Evolutionary conservation across 306 rosid species (phyloP).

Genomic region (Aeschynomene evenia): DNA sequence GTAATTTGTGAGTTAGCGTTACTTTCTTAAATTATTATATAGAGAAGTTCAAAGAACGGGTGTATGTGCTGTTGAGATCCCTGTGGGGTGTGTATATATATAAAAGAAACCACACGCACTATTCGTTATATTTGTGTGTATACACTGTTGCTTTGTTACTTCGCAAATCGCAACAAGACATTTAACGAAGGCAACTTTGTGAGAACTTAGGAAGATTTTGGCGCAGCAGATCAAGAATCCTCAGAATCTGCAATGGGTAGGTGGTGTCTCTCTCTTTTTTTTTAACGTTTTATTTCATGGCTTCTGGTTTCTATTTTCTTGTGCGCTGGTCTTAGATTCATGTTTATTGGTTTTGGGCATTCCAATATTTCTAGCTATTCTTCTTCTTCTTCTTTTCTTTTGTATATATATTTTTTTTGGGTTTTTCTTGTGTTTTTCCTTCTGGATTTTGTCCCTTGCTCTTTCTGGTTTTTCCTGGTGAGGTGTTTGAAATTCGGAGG

Average conservation of each 20-base stretch:
- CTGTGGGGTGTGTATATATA: slow-evolving; percentile 23
- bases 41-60: slow-evolving; percentile 36
- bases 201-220: slow-evolving; percentile 38
- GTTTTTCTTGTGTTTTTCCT: neutral
- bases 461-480: neutral
- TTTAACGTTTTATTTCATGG: neutral
- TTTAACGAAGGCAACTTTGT: slow-evolving; percentile 20
- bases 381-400: neutral
- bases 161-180: slow-evolving; percentile 8
- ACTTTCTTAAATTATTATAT: slow-evolving; percentile 37
- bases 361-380: neutral
- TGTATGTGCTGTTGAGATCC: slow-evolving; percentile 39
- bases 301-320: slow-evolving; percentile 24
- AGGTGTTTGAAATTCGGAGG: neutral
- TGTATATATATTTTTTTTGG: neutral
- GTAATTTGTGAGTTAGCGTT: slow-evolving; percentile 18
- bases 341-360: slow-evolving; percentile 34
- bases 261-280: slow-evolving; percentile 1
- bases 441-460: slow-evolving; percentile 19
- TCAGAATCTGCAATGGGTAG: slow-evolving; percentile 57
- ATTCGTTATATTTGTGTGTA: slow-evolving; percentile 1
- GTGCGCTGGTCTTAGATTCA: slow-evolving; percentile 37
- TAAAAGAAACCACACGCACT: neutral
- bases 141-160: slow-evolving; percentile 3
- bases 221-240: slow-evolving; percentile 40